Percentiles rank a stretch among this genome's conserved stretches.
phyloP scores from a whole-genome alignment of 805 yeast genomes.

The Sugiyamaella smithiae region DNA sequence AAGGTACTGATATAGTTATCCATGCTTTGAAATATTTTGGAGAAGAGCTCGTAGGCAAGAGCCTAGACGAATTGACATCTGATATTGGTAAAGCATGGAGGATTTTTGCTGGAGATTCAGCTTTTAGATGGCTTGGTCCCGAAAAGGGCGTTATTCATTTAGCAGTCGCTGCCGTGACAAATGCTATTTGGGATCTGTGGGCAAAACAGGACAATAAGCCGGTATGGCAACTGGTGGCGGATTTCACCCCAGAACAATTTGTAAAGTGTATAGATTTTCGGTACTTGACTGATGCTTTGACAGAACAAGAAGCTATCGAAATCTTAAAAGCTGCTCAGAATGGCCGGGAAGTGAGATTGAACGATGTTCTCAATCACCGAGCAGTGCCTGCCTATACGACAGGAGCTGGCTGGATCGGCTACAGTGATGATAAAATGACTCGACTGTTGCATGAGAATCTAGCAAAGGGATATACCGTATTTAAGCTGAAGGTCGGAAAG shows the following conservation, averaged over 20 bases:
- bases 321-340: conserved; percentile 32
- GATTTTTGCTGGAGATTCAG: conserved; percentile 40
- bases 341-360: conserved; percentile 33
- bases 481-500: conserved; percentile 41
- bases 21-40: conserved; percentile 39
- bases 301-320: conserved; percentile 41
- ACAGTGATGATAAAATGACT: conserved; percentile 39
- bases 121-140: conserved; percentile 45
- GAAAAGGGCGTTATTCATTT: conserved; percentile 45
- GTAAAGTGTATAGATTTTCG: conserved; percentile 42
- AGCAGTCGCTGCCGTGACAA: conserved; percentile 41
- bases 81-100: conserved; percentile 44
- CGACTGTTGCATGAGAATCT: conserved; percentile 33
- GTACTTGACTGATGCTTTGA: conserved; percentile 42
- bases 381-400: conserved; percentile 44
- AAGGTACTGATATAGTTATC: conserved; percentile 39
- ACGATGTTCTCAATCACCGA: conserved; percentile 31
- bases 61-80: conserved; percentile 34
- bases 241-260: conserved; percentile 42
- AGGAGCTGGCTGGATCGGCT: conserved; percentile 43
- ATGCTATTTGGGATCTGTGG: conserved; percentile 46
- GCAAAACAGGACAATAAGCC: conserved; percentile 40
- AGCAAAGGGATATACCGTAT: conserved; percentile 37
- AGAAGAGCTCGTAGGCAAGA: conserved; percentile 36
- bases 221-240: conserved; percentile 43